These are phyloP conservation scores for Vitis hybrid DNA, from an alignment of 177 flowering plant species.

Conservation along the genomic window DNA sequence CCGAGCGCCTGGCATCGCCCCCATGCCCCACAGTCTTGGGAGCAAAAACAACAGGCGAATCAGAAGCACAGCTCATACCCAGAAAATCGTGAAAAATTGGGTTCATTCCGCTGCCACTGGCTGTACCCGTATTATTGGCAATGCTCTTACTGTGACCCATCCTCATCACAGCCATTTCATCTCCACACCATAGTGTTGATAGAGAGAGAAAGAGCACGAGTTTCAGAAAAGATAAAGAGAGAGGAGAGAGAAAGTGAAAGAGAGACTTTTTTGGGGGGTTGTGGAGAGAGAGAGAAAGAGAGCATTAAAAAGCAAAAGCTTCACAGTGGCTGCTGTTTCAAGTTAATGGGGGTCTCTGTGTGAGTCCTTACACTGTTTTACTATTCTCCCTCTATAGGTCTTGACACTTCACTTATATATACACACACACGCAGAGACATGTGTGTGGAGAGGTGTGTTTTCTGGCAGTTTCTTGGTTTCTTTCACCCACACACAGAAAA, in stretches of 20 bases:
- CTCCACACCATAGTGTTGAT: slow-evolving; percentile 10
- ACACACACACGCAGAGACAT: too few relatives aligned
- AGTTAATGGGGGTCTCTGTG: slow-evolving; percentile 1
- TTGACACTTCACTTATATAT: too few relatives aligned
- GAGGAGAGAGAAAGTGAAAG: slow-evolving; percentile 15
- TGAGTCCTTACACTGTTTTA: not conserved
- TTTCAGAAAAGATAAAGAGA: slow-evolving; percentile 16
- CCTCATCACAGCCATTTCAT: slow-evolving; percentile 38
- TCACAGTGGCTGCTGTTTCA: not conserved
- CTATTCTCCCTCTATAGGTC: not conserved
- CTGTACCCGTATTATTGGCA: slow-evolving; percentile 1
- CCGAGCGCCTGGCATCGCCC: slow-evolving; percentile 24
- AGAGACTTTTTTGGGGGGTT: not conserved
- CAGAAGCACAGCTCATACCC: slow-evolving; percentile 42
- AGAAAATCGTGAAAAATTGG: slow-evolving; percentile 69
- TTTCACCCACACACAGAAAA: too few relatives aligned
- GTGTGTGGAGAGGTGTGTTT: too few relatives aligned
- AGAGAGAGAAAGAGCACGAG: slow-evolving; percentile 20
- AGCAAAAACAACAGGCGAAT: slow-evolving; percentile 18
- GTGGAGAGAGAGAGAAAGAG: slow-evolving; percentile 18
- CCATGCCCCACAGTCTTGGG: slow-evolving; percentile 16
- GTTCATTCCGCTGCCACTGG: not conserved
- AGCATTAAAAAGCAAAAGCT: slow-evolving; percentile 45
- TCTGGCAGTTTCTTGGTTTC: too few relatives aligned
- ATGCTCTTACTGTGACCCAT: slow-evolving; percentile 29